Conservation (phyloP, 768 basidiomycete genomes). For the Hypholoma sublateritium region DNA sequence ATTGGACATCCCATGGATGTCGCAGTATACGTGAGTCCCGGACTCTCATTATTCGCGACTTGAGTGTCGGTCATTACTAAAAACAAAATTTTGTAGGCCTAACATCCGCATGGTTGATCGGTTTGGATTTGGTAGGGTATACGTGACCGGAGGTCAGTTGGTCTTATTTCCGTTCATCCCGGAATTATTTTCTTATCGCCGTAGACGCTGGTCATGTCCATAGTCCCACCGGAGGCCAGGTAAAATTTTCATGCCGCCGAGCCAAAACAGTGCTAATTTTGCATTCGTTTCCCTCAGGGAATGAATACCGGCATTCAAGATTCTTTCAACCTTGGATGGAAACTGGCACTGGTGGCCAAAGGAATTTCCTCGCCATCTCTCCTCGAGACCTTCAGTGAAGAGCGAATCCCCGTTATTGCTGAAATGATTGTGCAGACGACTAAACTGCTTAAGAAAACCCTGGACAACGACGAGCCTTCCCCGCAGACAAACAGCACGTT, state of each 20-base stretch:
- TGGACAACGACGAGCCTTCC: slow-evolving; percentile 11
- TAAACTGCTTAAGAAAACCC: slow-evolving; percentile 15
- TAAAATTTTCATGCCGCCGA: neutral
- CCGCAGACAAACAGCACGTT: slow-evolving; percentile 25
- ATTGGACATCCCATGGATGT: slow-evolving; percentile 30
- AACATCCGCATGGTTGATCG: slow-evolving; percentile 23
- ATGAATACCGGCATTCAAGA: slow-evolving; percentile 34
- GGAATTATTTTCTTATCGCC: neutral
- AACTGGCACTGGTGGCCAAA: slow-evolving; percentile 32
- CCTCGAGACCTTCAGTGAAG: slow-evolving; percentile 31
- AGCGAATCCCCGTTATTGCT: slow-evolving; percentile 35
- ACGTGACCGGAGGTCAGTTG: slow-evolving; percentile 23
- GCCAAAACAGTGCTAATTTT: neutral
- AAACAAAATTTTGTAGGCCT: slow-evolving; percentile 11
- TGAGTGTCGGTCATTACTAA: too few relatives aligned
- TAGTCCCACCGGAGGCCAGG: slow-evolving; percentile 23
- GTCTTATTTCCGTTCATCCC: neutral
- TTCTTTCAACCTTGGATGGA: slow-evolving; percentile 38
- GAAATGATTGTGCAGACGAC: slow-evolving; percentile 34
- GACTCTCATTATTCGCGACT: neutral
- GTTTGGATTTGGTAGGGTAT: slow-evolving; percentile 18
- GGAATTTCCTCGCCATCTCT: slow-evolving; percentile 25
- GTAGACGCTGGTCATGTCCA: slow-evolving; percentile 22
- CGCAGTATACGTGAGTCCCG: slow-evolving; percentile 28
- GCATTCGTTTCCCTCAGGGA: slow-evolving; percentile 15